Conservation (phyloP, 371 early-diverging fungal species). For the Mucor irregularis region DNA sequence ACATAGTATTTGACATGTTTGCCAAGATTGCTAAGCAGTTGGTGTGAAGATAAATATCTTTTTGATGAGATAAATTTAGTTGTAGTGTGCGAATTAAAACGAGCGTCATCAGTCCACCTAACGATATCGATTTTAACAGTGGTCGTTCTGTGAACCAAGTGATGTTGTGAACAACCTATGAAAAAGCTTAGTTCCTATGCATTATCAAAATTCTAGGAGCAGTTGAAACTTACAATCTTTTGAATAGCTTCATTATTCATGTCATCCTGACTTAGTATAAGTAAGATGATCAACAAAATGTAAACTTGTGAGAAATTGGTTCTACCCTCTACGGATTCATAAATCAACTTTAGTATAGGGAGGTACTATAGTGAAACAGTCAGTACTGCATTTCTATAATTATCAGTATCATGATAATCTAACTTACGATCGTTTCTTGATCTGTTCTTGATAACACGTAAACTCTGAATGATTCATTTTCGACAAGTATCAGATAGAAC, state of each 20-base stretch:
- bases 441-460: slow-evolving; percentile 78
- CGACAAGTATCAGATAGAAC: slow-evolving; percentile 68
- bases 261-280: slow-evolving; percentile 74
- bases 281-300: slow-evolving; percentile 62
- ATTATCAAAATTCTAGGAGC: neutral
- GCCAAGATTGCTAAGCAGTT: slow-evolving; percentile 66
- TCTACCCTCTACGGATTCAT: slow-evolving; percentile 66
- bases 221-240: slow-evolving; percentile 57
- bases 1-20: slow-evolving; percentile 65
- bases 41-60: slow-evolving; percentile 73
- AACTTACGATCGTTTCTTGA: slow-evolving; percentile 67
- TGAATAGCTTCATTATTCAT: slow-evolving; percentile 75
- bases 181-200: neutral
- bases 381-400: neutral
- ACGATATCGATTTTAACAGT: slow-evolving; percentile 62
- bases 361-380: slow-evolving; percentile 60
- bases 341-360: slow-evolving; percentile 66
- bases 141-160: slow-evolving; percentile 78
- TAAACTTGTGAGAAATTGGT: slow-evolving; percentile 69
- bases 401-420: neutral
- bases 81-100: slow-evolving; percentile 70
- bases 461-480: slow-evolving; percentile 69
- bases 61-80: slow-evolving; percentile 69
- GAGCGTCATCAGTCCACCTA: slow-evolving; percentile 65
- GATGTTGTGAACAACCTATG: slow-evolving; percentile 58